phyloP scores from a whole-genome alignment of 108 stramenopile genomes.

The Nitzschia sp. region DNA sequence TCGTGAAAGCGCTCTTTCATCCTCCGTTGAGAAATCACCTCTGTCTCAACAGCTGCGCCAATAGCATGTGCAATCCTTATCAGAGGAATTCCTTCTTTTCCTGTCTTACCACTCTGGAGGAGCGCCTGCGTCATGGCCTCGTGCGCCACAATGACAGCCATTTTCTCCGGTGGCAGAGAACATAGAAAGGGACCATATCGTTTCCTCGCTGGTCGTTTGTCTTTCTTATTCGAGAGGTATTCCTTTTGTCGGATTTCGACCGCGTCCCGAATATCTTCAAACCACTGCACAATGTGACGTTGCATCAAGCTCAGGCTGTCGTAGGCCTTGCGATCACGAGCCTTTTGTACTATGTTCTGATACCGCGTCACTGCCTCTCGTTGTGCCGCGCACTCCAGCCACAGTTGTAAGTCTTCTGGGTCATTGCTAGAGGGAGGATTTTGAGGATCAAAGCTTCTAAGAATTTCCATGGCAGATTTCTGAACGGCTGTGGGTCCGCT shows the following conservation, averaged over 20 bases:
- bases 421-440: constrained; percentile 16
- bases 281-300: constrained; percentile 74
- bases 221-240: constrained; percentile 50
- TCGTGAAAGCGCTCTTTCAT: constrained; percentile 49
- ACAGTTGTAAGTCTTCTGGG: constrained; percentile 58
- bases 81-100: constrained; percentile 53
- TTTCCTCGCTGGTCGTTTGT: constrained; percentile 38
- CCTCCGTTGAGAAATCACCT: constrained; percentile 78
- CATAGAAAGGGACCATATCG: constrained; percentile 86
- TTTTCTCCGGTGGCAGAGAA: constrained; percentile 78
- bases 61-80: constrained; percentile 56
- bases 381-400: constrained; percentile 78
- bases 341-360: constrained; percentile 58
- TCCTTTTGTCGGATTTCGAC: constrained; percentile 71
- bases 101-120: constrained; percentile 17
- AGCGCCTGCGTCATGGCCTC: constrained; percentile 63
- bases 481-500: not conserved
- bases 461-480: constrained; percentile 28
- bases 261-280: constrained; percentile 59
- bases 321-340: constrained; percentile 71
- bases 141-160: constrained; percentile 89
- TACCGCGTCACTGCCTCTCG: constrained; percentile 59
- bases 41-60: constrained; percentile 78
- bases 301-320: constrained; percentile 64
- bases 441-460: constrained; percentile 28